These are phyloP conservation scores for Phytopythium chamaehyphon DNA, from an alignment of 352 stramenopile species.

Conservation along the genomic window DNA sequence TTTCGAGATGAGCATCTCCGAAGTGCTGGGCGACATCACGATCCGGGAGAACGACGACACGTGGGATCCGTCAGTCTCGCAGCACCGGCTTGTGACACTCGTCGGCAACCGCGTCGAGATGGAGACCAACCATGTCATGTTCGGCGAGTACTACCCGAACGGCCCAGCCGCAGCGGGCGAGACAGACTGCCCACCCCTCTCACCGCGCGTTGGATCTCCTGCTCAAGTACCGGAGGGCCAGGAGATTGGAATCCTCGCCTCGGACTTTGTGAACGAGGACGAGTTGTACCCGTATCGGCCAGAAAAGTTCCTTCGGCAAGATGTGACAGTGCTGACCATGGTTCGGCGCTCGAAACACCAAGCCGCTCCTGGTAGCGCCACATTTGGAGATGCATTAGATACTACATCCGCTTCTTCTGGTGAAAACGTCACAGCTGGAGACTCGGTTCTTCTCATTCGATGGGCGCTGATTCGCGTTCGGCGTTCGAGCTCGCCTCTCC, in stretches of 20 bases:
- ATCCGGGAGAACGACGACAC: conserved; percentile 47
- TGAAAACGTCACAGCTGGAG: conserved; percentile 2
- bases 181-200: background rate
- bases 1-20: conserved; percentile 49
- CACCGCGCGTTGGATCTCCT: background rate
- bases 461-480: conserved; percentile 29
- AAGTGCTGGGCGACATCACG: conserved; percentile 41
- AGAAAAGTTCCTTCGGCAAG: conserved; percentile 23
- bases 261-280: conserved; percentile 44
- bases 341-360: background rate
- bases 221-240: conserved; percentile 8
- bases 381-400: too few species aligned
- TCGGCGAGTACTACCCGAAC: conserved; percentile 23
- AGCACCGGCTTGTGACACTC: conserved; percentile 34
- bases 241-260: conserved; percentile 28
- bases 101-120: conserved; percentile 27
- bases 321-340: conserved; percentile 30
- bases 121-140: conserved; percentile 41
- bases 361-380: too few species aligned
- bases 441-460: conserved; percentile 20
- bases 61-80: conserved; percentile 29
- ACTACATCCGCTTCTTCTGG: too few species aligned
- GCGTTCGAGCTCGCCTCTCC: conserved; percentile 15
- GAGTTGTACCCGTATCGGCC: conserved; percentile 28
- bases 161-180: conserved; percentile 1